Percentiles rank a stretch among this genome's conserved stretches.
Conservation (phyloP, 345 rosid genomes). For the Moricandia arvensis region DNA sequence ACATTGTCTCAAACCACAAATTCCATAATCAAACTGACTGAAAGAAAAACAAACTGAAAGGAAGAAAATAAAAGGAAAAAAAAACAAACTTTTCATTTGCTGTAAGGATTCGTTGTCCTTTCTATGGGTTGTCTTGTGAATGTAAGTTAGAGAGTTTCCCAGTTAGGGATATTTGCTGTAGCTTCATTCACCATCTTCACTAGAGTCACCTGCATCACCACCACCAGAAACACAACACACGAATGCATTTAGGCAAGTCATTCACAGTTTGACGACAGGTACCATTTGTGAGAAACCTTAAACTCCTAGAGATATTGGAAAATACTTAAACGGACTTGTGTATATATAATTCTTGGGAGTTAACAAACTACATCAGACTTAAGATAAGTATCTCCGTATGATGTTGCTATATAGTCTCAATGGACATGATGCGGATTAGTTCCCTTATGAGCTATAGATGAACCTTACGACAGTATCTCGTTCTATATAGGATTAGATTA, state of each 20-base stretch:
- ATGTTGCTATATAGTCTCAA: constrained; percentile 16
- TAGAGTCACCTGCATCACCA: constrained; percentile 61
- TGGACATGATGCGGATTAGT: constrained; percentile 10
- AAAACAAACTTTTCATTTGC: background rate
- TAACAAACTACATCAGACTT: background rate
- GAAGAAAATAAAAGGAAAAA: background rate
- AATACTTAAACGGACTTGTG: constrained; percentile 1
- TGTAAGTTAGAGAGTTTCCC: constrained; percentile 46
- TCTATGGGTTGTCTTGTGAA: constrained; percentile 17
- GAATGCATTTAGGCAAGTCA: background rate
- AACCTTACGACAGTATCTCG: background rate
- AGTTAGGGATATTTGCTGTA: constrained; percentile 65
- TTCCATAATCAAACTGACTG: background rate
- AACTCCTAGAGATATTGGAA: background rate
- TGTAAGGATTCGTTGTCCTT: constrained; percentile 4
- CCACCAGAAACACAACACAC: constrained; percentile 10
- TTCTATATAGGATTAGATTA: background rate
- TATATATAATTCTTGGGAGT: background rate
- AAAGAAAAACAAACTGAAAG: background rate
- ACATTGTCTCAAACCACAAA: constrained; percentile 11
- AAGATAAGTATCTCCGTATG: background rate
- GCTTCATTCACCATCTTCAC: constrained; percentile 90
- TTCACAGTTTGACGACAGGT: background rate
- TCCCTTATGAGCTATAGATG: constrained; percentile 5
- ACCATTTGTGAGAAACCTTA: background rate